These are phyloP conservation scores for Trichothecium roseum DNA, from an alignment of 2,329 filamentous ascomycete species.

Conservation along the genomic window DNA sequence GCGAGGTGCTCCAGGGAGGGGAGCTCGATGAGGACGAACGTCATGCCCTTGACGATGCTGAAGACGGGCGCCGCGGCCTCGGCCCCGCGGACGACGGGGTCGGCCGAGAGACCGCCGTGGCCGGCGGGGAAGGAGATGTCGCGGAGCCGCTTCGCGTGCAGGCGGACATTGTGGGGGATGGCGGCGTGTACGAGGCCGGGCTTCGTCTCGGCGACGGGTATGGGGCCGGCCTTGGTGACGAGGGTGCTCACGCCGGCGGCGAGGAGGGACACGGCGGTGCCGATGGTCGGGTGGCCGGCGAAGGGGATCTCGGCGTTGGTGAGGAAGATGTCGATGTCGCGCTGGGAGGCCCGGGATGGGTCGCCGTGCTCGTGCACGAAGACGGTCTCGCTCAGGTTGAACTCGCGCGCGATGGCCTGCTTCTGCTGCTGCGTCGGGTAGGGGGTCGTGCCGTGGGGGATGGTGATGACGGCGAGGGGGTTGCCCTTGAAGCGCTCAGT, in stretches of 20 bases:
- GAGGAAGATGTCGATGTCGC: conserved; percentile 51
- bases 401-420: conserved; percentile 49
- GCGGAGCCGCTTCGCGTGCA: conserved; percentile 38
- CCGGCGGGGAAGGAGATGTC: conserved; percentile 12
- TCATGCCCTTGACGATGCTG: conserved; percentile 64
- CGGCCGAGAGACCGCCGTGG: conserved; percentile 14
- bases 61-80: conserved; percentile 37
- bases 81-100: conserved; percentile 19
- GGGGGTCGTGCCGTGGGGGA: conserved; percentile 29
- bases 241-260: conserved; percentile 28
- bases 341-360: conserved; percentile 13
- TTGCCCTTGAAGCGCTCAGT: conserved; percentile 42
- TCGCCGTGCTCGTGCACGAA: conserved; percentile 41
- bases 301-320: conserved; percentile 44
- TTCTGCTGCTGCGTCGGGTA: conserved; percentile 40
- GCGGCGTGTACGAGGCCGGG: conserved; percentile 44
- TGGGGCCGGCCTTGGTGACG: conserved; percentile 46
- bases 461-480: conserved; percentile 47
- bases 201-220: conserved; percentile 27
- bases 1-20: conserved; percentile 48
- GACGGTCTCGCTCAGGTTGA: conserved; percentile 54
- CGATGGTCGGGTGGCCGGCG: conserved; percentile 53
- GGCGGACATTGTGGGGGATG: conserved; percentile 58
- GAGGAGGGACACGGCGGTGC: conserved; percentile 39
- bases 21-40: conserved; percentile 57